phyloP scores from a whole-genome alignment of 495 filamentous ascomycete species.

The Aspergillus cristatus region DNA sequence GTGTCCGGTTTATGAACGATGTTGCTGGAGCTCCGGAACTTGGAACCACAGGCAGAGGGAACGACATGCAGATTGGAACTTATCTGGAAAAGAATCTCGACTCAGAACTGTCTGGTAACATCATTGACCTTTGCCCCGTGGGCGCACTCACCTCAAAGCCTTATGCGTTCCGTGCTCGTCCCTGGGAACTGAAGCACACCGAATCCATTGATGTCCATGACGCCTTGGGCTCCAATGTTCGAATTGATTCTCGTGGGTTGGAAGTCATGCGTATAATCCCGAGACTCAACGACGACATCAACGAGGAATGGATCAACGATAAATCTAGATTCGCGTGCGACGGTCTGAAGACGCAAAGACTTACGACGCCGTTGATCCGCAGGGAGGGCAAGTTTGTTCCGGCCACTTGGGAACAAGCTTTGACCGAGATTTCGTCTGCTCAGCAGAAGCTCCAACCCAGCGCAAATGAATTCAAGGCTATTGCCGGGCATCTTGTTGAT shows the following conservation, averaged over 20 bases:
- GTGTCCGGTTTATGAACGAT: constrained; percentile 95
- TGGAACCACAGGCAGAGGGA: constrained; percentile 87
- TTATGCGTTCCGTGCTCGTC: constrained; percentile 91
- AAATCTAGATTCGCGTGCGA: constrained; percentile 96
- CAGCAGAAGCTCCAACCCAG: constrained; percentile 66
- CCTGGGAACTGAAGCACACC: constrained; percentile 89
- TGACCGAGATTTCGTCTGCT: constrained; percentile 72
- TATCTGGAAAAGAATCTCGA: constrained; percentile 89
- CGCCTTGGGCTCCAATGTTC: constrained; percentile 85
- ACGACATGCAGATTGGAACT: constrained; percentile 95
- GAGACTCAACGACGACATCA: constrained; percentile 91
- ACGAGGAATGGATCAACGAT: constrained; percentile 99
- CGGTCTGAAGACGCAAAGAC: constrained; percentile 87
- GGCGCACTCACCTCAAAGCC: constrained; percentile 94
- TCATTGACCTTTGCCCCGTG: constrained; percentile 96
- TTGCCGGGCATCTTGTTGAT: constrained; percentile 85
- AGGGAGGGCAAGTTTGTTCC: constrained; percentile 81
- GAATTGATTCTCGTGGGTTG: constrained; percentile 85
- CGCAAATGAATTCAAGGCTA: constrained; percentile 88
- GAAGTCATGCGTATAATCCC: constrained; percentile 94
- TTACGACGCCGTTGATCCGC: constrained; percentile 87
- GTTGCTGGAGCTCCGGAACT: constrained; percentile 91
- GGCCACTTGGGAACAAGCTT: constrained; percentile 86
- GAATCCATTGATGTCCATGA: constrained; percentile 94
- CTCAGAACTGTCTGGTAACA: constrained; percentile 90